Percentiles rank a stretch among this genome's conserved stretches.
These are phyloP conservation scores for Rhizoclosmatium globosum DNA, from an alignment of 192 early-diverging fungal genomes.

Conservation along the genomic window DNA sequence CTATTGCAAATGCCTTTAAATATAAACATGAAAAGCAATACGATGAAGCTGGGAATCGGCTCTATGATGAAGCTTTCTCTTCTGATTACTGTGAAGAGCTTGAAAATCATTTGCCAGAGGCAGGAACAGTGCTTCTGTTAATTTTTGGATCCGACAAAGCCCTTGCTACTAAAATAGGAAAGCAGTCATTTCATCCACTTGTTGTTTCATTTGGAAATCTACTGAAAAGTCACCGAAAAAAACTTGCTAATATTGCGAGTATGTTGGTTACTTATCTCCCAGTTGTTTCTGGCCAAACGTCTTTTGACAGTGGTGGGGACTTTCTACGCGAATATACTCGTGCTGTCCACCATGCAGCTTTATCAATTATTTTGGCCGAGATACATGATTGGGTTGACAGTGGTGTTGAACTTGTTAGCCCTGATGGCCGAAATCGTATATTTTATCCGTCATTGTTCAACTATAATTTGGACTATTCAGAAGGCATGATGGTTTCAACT, in stretches of 20 bases:
- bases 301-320: background rate
- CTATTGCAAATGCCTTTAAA: background rate
- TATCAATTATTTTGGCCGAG: background rate
- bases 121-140: background rate
- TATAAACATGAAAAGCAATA: background rate
- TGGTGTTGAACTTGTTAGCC: constrained; percentile 6
- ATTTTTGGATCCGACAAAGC: background rate
- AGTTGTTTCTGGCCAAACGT: background rate
- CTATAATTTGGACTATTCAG: constrained; percentile 7
- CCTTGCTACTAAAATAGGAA: background rate
- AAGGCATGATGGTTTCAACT: background rate
- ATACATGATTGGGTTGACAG: background rate
- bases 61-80: background rate
- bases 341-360: background rate
- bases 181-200: background rate
- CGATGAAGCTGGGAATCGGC: background rate
- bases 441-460: constrained; percentile 1
- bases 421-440: background rate
- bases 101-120: background rate
- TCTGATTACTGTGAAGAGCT: background rate
- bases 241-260: background rate
- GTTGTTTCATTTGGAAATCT: background rate
- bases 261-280: background rate
- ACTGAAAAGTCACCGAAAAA: background rate
- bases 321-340: background rate